These are phyloP conservation scores for Streptanthus diversifolius DNA, from an alignment of 345 rosid species.

Conservation along the genomic window DNA sequence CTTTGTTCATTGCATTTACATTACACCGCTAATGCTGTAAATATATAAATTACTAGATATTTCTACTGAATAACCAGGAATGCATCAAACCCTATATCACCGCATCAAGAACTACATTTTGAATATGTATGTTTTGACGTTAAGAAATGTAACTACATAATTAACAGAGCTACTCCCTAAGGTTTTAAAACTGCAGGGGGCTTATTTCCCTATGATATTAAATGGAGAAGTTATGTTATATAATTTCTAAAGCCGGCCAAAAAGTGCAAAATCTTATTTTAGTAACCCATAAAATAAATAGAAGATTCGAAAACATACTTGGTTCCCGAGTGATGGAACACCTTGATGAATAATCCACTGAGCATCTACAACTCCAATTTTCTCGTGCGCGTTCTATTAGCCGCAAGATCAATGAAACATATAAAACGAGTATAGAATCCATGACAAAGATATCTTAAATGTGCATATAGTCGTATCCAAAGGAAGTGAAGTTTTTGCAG, in stretches of 20 bases:
- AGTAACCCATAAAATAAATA: neutral
- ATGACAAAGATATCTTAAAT: conserved; percentile 7
- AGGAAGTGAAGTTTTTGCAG: conserved; percentile 8
- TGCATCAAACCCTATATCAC: too few relatives aligned
- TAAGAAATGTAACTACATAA: neutral
- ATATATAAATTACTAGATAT: neutral
- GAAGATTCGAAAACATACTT: conserved; percentile 39
- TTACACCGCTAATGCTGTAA: neutral
- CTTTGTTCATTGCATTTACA: neutral
- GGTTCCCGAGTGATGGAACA: conserved; percentile 69
- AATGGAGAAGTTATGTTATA: neutral
- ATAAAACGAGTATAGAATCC: neutral
- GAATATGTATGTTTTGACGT: neutral
- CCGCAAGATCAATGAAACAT: neutral
- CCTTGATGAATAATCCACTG: conserved; percentile 68
- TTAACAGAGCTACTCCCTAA: neutral
- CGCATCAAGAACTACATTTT: neutral
- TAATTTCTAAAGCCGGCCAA: neutral
- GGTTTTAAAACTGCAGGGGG: neutral
- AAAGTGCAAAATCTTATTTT: neutral
- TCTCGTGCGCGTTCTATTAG: conserved; percentile 56
- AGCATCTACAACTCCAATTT: conserved; percentile 71
- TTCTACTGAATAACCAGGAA: neutral
- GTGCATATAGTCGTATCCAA: neutral
- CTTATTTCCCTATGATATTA: neutral